phyloP scores from a whole-genome alignment of 164 flowering plant species.

The Protea cynaroides region DNA sequence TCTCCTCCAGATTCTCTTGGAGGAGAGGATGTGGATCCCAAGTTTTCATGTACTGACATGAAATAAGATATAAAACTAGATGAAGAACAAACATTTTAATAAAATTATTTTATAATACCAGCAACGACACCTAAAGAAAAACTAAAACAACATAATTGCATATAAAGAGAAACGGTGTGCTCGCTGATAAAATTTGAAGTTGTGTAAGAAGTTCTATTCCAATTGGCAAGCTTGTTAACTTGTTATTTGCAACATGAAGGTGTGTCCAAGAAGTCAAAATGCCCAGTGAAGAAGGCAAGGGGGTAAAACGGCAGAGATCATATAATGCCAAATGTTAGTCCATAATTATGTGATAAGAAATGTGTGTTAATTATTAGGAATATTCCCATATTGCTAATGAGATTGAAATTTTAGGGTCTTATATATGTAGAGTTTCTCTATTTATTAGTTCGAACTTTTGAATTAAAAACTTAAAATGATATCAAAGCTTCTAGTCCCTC shows the following conservation, averaged over 20 bases:
- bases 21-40: no score
- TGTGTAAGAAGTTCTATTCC: conserved; percentile 60
- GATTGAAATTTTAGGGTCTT: no score
- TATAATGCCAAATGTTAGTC: conserved; percentile 5
- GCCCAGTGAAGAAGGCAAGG: conserved; percentile 66
- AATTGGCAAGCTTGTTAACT: conserved; percentile 55
- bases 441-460: no score
- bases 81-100: no score
- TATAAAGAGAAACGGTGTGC: conserved; percentile 18
- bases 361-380: no score
- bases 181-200: conserved; percentile 61
- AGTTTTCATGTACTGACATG: neutral
- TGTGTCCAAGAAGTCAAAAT: conserved; percentile 50
- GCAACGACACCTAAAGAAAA: neutral
- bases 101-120: neutral
- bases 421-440: no score
- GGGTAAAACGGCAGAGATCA: conserved; percentile 48
- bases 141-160: neutral
- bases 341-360: neutral
- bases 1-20: no score
- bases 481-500: no score
- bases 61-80: neutral
- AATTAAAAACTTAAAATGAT: no score
- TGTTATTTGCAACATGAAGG: conserved; percentile 55
- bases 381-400: no score